A percentile compares a stretch with the other conserved stretches of the same genome.
Conservation (phyloP, 495 filamentous ascomycete genomes). For the Penicillium angulare region DNA sequence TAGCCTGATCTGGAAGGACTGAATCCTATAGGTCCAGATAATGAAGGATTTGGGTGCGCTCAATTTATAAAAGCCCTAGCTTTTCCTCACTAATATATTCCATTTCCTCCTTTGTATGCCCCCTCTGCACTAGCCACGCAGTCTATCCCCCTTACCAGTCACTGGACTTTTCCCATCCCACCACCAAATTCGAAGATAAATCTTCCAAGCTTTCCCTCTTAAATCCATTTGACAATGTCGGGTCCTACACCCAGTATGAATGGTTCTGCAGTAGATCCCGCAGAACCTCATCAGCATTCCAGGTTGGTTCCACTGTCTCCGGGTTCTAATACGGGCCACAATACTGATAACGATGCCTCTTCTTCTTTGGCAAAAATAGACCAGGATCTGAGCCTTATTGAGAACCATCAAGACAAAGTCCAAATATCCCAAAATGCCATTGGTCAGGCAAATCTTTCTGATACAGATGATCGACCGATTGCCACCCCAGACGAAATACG, state of each 20-base stretch:
- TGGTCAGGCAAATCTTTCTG: not conserved
- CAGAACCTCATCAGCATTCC: slow-evolving; percentile 9
- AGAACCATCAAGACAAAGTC: not conserved
- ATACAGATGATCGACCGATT: slow-evolving; percentile 6
- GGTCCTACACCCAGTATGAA: slow-evolving; percentile 5
- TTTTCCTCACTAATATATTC: too few relatives aligned
- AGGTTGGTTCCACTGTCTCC: slow-evolving; percentile 15
- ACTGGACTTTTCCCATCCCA: too few relatives aligned
- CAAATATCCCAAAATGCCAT: not conserved
- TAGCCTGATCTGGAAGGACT: too few relatives aligned
- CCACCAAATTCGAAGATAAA: too few relatives aligned
- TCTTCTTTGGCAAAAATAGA: slow-evolving; percentile 10
- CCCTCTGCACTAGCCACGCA: too few relatives aligned
- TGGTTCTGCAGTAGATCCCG: slow-evolving; percentile 6
- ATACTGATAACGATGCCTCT: slow-evolving; percentile 7
- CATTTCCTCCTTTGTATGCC: too few relatives aligned
- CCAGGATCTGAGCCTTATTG: not conserved
- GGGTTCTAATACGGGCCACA: not conserved
- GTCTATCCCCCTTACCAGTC: too few relatives aligned
- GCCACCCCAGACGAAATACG: slow-evolving; percentile 15
- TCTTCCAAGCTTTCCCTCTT: too few relatives aligned
- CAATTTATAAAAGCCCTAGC: too few relatives aligned
- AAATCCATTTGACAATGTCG: too few relatives aligned
- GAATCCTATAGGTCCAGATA: too few relatives aligned
- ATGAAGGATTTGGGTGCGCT: too few relatives aligned